phyloP scores from a whole-genome alignment of 805 yeast genomes.

The Saccharomycopsis malanga region DNA sequence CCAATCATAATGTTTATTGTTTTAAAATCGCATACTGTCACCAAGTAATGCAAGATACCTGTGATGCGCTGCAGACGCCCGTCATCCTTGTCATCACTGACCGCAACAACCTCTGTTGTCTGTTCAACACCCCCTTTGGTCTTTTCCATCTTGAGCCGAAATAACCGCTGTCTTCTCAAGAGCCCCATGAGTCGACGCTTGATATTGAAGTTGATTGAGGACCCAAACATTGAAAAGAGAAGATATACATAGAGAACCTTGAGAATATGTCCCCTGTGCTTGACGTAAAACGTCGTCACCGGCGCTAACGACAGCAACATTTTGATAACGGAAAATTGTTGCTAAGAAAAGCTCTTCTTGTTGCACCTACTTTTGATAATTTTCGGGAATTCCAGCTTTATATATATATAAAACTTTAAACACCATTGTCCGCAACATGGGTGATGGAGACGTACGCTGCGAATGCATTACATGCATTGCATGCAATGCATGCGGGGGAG shows the following conservation, averaged over 20 bases:
- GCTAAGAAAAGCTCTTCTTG: too few species aligned
- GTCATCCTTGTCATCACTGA: conserved; percentile 10
- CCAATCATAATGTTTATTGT: conserved; percentile 32
- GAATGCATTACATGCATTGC: too few species aligned
- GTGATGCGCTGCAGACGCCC: neutral
- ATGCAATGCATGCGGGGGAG: too few species aligned
- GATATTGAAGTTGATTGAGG: conserved; percentile 16
- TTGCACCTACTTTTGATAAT: too few species aligned
- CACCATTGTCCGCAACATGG: too few species aligned
- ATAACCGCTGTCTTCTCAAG: conserved; percentile 14
- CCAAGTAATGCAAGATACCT: conserved; percentile 1
- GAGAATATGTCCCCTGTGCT: conserved; percentile 8
- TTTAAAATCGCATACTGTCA: conserved; percentile 19
- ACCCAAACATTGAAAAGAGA: conserved; percentile 18
- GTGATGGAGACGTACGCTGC: too few species aligned
- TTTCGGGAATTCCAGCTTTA: too few species aligned
- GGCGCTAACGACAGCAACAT: too few species aligned
- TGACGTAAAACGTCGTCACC: conserved; percentile 6
- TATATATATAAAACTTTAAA: too few species aligned
- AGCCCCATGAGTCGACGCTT: conserved; percentile 23
- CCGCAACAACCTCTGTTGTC: conserved; percentile 16
- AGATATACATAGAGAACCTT: conserved; percentile 15
- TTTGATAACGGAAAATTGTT: too few species aligned
- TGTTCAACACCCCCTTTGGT: neutral
- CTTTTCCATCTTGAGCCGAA: neutral